Conservation (phyloP, 257 asterid species). For the Lycium ferocissimum region DNA sequence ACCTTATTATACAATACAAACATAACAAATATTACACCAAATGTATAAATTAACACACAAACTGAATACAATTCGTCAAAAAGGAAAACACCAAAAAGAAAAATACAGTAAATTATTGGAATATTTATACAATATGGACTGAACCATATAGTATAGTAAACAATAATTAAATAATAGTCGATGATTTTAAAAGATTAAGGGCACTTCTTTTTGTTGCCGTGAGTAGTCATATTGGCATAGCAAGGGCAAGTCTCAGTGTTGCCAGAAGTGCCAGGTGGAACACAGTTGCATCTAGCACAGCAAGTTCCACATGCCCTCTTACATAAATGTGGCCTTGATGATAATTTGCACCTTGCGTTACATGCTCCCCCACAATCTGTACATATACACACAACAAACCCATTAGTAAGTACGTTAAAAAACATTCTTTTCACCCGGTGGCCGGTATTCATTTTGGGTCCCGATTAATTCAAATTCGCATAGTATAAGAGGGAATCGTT, state of each 20-base stretch:
- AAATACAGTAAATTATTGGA: neutral
- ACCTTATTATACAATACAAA: neutral
- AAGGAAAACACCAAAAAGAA: neutral
- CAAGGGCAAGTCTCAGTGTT: conserved; percentile 43
- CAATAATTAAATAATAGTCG: neutral
- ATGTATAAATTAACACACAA: neutral
- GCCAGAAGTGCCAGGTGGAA: conserved; percentile 53
- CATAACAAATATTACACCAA: conserved; percentile 10
- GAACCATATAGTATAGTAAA: neutral
- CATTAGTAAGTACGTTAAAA: neutral
- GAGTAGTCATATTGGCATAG: conserved; percentile 46
- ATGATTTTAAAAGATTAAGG: conserved; percentile 29
- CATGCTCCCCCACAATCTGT: conserved; percentile 49
- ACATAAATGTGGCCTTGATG: conserved; percentile 45
- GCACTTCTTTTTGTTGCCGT: conserved; percentile 41
- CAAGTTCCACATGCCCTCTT: conserved; percentile 52
- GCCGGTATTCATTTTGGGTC: no score
- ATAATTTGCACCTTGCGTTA: conserved; percentile 37
- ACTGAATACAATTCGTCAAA: neutral
- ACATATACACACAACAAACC: neutral
- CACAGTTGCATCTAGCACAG: conserved; percentile 48
- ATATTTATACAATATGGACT: neutral
- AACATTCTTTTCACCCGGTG: no score
- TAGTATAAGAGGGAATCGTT: no score
- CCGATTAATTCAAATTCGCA: no score